Evolutionary conservation across 1,139 yeast species (phyloP), one percentile per base, ranked within the genome.

Genomic region (Kodamaea sp.): DNA sequence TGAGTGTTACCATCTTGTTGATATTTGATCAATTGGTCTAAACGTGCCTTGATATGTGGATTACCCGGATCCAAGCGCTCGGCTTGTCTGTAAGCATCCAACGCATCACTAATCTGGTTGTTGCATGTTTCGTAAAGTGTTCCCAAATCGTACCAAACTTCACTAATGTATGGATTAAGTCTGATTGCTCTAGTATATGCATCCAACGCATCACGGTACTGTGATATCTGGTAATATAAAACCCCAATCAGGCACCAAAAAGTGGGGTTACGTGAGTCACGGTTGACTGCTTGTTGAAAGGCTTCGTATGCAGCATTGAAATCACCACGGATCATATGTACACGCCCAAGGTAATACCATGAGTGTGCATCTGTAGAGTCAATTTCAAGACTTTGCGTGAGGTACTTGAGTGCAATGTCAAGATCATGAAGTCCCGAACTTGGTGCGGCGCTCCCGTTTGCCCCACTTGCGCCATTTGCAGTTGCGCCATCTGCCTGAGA

Each of bases 201-300:
- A 60, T 92, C 98, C 49, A 92, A 73, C 5, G 98, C 98, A 60
- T 92, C 98, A 42, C 96, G 78, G 66, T 87, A 92, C 65, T 92
- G 98, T 41, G 94, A 81, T 45, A 92, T 90, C 64, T 92, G 97
- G 63, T 90, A 92, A 67, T 92, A 92, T 45, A 92, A 73, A 8
- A 92, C 97, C 60, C 98, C 98, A 57, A 92, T 92, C 25, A 96
- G 88, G 62, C 98, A 92, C 98, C 98, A 92, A 68, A 92, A 92
- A 2, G 97, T 92, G 41, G 98, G 97, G 61, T 92, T 92, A 58
- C 97, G 77, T 26, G 95, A 84, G 61, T 92, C 98, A 45, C 97
- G 78, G 62, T 92, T 92, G 40, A 92, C 98, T 6, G 98, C 98
- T 61, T 90, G 97, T 67, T 92, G 98, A 75, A 92, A 92, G 0